Percentiles rank a stretch among this genome's conserved stretches.
Conservation (phyloP, 2,329 filamentous ascomycete species). For the Pseudogymnoascus sp. region DNA sequence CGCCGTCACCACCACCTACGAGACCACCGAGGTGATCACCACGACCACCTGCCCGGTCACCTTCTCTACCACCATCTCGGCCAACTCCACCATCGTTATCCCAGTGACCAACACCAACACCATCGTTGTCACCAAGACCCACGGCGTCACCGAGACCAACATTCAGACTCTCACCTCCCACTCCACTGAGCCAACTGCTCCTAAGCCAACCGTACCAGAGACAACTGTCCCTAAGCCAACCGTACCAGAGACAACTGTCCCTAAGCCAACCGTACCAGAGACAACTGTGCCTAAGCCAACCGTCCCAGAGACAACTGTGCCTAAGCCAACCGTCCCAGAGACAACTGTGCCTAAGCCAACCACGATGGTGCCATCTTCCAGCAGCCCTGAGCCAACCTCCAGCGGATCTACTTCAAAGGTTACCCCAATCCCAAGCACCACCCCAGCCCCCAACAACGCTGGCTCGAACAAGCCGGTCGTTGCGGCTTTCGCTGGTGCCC, state of each 20-base stretch:
- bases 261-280: slow-evolving; percentile 9
- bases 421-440: slow-evolving; percentile 9
- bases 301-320: slow-evolving; percentile 15
- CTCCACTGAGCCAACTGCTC: background rate
- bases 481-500: slow-evolving; percentile 20
- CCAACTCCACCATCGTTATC: slow-evolving; percentile 34
- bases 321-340: slow-evolving; percentile 16
- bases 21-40: slow-evolving; percentile 30
- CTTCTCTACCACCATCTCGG: slow-evolving; percentile 35
- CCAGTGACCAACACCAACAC: slow-evolving; percentile 37
- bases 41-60: slow-evolving; percentile 34
- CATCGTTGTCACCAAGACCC: slow-evolving; percentile 33
- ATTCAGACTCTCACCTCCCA: slow-evolving; percentile 16
- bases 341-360: slow-evolving; percentile 19
- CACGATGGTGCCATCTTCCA: slow-evolving; percentile 16
- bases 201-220: slow-evolving; percentile 20
- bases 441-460: slow-evolving; percentile 15
- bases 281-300: slow-evolving; percentile 15
- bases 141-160: slow-evolving; percentile 10
- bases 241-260: slow-evolving; percentile 17
- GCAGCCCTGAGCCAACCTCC: background rate
- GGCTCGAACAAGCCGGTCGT: slow-evolving; percentile 20
- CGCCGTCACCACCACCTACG: slow-evolving; percentile 27
- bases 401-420: background rate
- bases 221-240: background rate